Evolutionary conservation across 192 early-diverging fungal species (phyloP).

Genomic region (Podila minutissima): DNA sequence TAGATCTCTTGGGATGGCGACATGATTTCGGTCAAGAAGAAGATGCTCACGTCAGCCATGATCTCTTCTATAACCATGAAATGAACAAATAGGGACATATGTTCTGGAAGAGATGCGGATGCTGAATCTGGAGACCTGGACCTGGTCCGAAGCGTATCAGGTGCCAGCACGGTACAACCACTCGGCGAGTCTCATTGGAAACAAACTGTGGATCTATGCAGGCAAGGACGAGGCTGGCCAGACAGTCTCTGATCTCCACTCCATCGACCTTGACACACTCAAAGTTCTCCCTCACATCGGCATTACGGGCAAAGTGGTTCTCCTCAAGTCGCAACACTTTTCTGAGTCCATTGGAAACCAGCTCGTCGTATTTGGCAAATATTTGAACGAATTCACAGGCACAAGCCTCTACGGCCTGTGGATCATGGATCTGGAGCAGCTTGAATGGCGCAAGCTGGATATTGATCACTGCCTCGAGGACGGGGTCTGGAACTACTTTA

Average conservation of each 20-base stretch:
- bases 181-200: constrained; percentile 60
- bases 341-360: constrained; percentile 65
- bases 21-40: too few relatives aligned
- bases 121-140: constrained; percentile 65
- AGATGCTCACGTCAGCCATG: too few relatives aligned
- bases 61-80: too few relatives aligned
- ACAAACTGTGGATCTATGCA: constrained; percentile 70
- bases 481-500: constrained; percentile 69
- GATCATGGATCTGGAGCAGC: constrained; percentile 66
- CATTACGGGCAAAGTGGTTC: constrained; percentile 55
- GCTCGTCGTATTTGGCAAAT: constrained; percentile 62
- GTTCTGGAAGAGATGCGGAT: constrained; percentile 62
- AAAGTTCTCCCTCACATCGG: constrained; percentile 50
- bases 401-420: constrained; percentile 59
- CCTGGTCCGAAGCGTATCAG: constrained; percentile 57
- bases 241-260: constrained; percentile 62
- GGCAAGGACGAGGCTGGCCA: constrained; percentile 64
- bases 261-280: constrained; percentile 59
- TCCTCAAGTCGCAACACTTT: constrained; percentile 69
- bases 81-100: constrained; percentile 52
- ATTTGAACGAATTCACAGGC: constrained; percentile 40
- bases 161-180: constrained; percentile 65
- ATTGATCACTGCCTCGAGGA: constrained; percentile 58
- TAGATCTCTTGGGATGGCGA: background rate
- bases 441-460: constrained; percentile 66